These are phyloP conservation scores for Gnomoniopsis smithogilvyi DNA, from an alignment of 2,329 filamentous ascomycete species.

Conservation along the genomic window DNA sequence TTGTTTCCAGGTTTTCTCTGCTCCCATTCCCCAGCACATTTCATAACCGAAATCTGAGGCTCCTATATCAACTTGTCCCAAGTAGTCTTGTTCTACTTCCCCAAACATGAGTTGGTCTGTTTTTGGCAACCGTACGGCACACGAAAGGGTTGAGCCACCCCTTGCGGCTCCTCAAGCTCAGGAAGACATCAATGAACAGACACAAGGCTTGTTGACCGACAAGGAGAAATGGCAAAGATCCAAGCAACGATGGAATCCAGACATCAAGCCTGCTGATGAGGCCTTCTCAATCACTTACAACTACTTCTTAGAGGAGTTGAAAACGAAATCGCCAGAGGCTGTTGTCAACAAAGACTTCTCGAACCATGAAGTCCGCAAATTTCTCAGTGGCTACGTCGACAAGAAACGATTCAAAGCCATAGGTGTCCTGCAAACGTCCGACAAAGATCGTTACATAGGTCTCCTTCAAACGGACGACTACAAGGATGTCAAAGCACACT, in stretches of 20 bases:
- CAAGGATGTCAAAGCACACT: neutral
- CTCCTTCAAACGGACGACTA: neutral
- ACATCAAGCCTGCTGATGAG: neutral
- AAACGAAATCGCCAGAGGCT: conserved; percentile 1
- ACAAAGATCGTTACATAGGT: neutral
- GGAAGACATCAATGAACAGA: neutral
- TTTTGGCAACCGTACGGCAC: neutral
- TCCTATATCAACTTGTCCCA: neutral
- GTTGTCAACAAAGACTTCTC: conserved; percentile 5
- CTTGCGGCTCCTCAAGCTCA: neutral
- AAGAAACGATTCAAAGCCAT: conserved; percentile 2
- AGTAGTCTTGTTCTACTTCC: neutral
- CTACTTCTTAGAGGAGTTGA: conserved; percentile 1
- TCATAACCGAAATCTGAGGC: neutral
- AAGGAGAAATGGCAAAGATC: conserved; percentile 4
- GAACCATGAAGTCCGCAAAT: conserved; percentile 6
- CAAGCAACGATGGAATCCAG: conserved; percentile 1
- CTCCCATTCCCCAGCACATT: neutral
- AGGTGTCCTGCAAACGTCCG: neutral
- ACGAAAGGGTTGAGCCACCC: neutral
- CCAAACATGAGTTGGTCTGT: neutral
- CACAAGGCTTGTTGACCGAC: neutral
- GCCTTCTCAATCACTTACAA: neutral
- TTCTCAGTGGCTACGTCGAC: conserved; percentile 8
- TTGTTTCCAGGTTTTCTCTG: neutral